Evolutionary conservation across 495 filamentous ascomycete genomes (phyloP).

Genomic region (Letharia columbiana): DNA sequence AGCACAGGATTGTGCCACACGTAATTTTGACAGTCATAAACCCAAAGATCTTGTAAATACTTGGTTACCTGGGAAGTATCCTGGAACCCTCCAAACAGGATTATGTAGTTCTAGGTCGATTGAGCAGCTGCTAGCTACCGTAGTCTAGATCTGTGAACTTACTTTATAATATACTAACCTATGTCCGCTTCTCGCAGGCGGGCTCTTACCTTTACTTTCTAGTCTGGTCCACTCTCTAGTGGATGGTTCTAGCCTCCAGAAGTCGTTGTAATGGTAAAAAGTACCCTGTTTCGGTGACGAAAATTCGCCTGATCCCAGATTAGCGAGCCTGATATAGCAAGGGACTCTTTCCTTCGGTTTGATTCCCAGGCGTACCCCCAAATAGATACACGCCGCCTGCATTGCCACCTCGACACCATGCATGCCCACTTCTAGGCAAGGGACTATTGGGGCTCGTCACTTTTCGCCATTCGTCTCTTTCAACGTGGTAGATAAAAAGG

Average conservation of each 20-base stretch:
- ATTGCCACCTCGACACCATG: slow-evolving; percentile 83
- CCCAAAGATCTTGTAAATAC: slow-evolving; percentile 67
- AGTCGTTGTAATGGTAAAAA: slow-evolving; percentile 98
- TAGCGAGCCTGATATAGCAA: slow-evolving; percentile 36
- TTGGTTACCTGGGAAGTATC: slow-evolving; percentile 90
- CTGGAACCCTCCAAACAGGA: slow-evolving; percentile 81
- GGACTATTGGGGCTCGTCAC: slow-evolving; percentile 88
- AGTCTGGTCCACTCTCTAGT: slow-evolving; percentile 83
- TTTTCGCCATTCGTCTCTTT: slow-evolving; percentile 76
- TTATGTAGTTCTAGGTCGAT: slow-evolving; percentile 50
- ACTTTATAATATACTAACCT: slow-evolving; percentile 90
- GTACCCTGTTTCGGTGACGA: slow-evolving; percentile 90
- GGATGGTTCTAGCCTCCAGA: slow-evolving; percentile 81
- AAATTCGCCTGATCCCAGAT: slow-evolving; percentile 40
- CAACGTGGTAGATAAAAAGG: slow-evolving; percentile 81
- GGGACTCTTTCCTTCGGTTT: background rate
- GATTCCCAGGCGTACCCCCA: slow-evolving; percentile 47
- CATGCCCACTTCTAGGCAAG: slow-evolving; percentile 83
- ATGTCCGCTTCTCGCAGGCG: slow-evolving; percentile 85
- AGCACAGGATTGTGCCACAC: slow-evolving; percentile 67
- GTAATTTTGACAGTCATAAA: slow-evolving; percentile 62
- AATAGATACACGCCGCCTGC: slow-evolving; percentile 83
- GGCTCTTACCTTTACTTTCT: slow-evolving; percentile 78
- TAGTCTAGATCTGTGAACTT: slow-evolving; percentile 27
- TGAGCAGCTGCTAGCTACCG: slow-evolving; percentile 11